phyloP scores from a whole-genome alignment of 352 stramenopile genomes.

The Plasmopara halstedii region DNA sequence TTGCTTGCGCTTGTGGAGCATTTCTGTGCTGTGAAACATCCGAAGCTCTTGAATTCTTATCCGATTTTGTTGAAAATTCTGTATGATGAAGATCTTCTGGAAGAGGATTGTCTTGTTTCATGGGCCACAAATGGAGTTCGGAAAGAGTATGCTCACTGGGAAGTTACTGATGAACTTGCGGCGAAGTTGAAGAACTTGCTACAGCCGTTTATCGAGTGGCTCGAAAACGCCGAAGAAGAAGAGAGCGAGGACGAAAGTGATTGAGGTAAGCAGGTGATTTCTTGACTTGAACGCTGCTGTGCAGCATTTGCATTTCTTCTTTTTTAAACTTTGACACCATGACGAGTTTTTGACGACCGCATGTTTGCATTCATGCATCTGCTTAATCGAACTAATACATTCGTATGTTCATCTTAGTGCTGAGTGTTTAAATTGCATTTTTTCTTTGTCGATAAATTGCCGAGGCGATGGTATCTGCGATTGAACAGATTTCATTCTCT shows the following conservation, averaged over 20 bases:
- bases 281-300: neutral
- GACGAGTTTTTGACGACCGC: neutral
- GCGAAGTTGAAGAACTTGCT: conserved; percentile 80
- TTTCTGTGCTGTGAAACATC: conserved; percentile 87
- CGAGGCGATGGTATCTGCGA: conserved; percentile 18
- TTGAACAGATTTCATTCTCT: conserved; percentile 31
- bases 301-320: too few species aligned
- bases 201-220: conserved; percentile 95
- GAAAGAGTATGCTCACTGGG: conserved; percentile 82
- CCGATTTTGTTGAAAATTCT: conserved; percentile 94
- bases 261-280: conserved; percentile 28
- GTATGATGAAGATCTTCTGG: conserved; percentile 95
- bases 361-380: neutral
- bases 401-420: neutral
- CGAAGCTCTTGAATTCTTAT: conserved; percentile 73
- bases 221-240: conserved; percentile 93
- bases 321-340: conserved; percentile 2
- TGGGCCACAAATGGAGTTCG: conserved; percentile 80
- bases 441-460: neutral
- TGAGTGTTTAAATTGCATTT: neutral
- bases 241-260: conserved; percentile 63
- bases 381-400: neutral
- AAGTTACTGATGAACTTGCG: conserved; percentile 83
- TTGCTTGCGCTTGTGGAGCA: conserved; percentile 88
- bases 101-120: conserved; percentile 92